Evolutionary conservation across 2,329 filamentous ascomycete species (phyloP), one percentile per base, ranked within the genome.

Genomic region (Sordariomycetes sp.): DNA sequence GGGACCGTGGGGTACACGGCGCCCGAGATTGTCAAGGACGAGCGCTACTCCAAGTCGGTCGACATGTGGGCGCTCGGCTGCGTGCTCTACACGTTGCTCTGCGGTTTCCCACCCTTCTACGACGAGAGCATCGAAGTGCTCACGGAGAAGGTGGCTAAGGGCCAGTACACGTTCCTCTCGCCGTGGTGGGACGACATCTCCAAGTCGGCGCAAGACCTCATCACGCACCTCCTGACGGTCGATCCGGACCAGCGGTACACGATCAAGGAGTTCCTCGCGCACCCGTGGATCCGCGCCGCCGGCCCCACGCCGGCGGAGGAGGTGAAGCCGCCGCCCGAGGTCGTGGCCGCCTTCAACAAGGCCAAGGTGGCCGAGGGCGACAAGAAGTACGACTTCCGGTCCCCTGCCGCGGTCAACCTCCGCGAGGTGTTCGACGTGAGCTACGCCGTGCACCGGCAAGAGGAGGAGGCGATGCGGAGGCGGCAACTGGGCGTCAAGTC

Each of bases 131-230:
- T 99, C 63, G 90, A 96, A 67, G 87, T 95, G 0, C 81, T 99
- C 60, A 97, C 94, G 1, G 92, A 99, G 68, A 99, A 99, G 77
- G 94, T 99, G 20, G 94, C 94, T 34, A 86, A 89, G 65, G 94
- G 94, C 54, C 90, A 97, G 73, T 99, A 94, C 69, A 97, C 94
- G 0, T 99, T 99, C 75, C 74, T 99, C 51, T 97, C 92, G 2
- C 94, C 94, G 0, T 99, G 94, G 94, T 99, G 94, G 94, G 94
- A 99, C 64, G 91, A 96, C 59, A 97, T 99, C 60, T 96, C 92
- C 60, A 90, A 94, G 69, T 86, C 89, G 3, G 94, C 94, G 0
- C 90, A 97, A 69, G 92, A 99, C 65, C 76, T 99, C 10, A 92
- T 99, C 59, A 89, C 88, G 4, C 94, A 99, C 69, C 81, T 99